Evolutionary conservation across 2,329 filamentous ascomycete species (phyloP), one percentile per base, ranked within the genome.

Genomic region (Endoconidiophora laricicola): DNA sequence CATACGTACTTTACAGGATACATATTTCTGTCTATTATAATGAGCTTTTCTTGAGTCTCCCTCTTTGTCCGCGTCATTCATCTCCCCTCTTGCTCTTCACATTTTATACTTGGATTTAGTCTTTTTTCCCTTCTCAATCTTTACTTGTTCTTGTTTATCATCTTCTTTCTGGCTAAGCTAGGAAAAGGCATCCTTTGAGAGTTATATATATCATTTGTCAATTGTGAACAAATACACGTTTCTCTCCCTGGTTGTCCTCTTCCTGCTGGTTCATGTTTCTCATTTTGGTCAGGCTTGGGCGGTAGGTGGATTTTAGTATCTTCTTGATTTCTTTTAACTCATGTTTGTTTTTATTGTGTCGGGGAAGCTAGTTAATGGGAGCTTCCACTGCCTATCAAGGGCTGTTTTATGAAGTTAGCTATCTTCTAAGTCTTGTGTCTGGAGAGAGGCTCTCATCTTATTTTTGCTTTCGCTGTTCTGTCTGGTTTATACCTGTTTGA

Each of bases 71-170:
- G 29, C 20, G 14, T 48, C 14, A 6, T 39, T n/a, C 40, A 22
- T n/a, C 22, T 39, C 23, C 37, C 44, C 18, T 41, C n/a, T 37
- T 46, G 36, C 16, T n/a, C 24, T 36, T 33, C 20, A 44, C 24
- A 22, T 46, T 43, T 44, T 44, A 20, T 42, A 38, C 41, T 44
- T 49, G 16, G 16, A 20, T 46, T 10, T 39, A 18, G 16, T 39
- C 5, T 49, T 46, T 43, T 40, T 42, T 46, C 29, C 44, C 29
- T 48, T 40, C 44, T 23, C 36, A 26, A 16, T 39, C 38, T 37
- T 5, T 23, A 20, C 23, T 54, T 23, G 24, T 49, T 29, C 43
- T 18, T 44, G 24, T 46, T 18, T 43, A 47, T 46, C 29, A 22
- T 20, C n/a, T 10, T 26, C 23, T 53, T 48, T 18, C 7, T 33